These are phyloP conservation scores for Alternaria viburni DNA, from an alignment of 2,329 filamentous ascomycete genomes.

Conservation along the genomic window DNA sequence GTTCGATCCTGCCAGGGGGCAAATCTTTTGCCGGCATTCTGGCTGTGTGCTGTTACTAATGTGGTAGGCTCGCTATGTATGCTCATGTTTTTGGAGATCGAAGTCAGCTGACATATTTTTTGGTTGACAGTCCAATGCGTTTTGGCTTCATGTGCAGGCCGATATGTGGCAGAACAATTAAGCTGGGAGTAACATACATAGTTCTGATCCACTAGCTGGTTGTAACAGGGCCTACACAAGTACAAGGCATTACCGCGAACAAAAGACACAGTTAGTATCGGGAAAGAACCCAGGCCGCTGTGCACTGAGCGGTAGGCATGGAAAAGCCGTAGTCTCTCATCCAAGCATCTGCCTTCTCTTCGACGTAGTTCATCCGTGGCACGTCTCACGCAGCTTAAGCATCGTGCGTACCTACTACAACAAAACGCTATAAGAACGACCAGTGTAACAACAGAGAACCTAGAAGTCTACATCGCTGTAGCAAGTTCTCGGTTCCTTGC, in stretches of 20 bases:
- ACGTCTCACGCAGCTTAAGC: not conserved
- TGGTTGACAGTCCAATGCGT: not conserved
- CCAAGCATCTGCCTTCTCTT: not conserved
- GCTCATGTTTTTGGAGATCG: not conserved
- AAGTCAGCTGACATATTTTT: not conserved
- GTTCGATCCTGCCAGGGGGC: slow-evolving; percentile 38
- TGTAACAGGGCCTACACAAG: not conserved
- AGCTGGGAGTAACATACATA: not conserved
- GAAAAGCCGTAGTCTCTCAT: not conserved
- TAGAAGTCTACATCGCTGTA: not conserved
- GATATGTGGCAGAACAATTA: not conserved
- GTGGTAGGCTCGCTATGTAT: not conserved
- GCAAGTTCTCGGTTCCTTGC: not conserved
- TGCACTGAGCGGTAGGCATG: not conserved
- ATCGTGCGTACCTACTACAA: not conserved
- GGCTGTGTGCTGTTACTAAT: not conserved
- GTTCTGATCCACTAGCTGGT: not conserved
- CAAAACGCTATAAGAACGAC: not conserved
- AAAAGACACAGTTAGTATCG: not conserved
- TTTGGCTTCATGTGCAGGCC: not conserved
- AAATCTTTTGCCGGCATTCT: not conserved
- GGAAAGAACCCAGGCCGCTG: not conserved
- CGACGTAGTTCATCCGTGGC: not conserved
- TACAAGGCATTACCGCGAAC: not conserved
- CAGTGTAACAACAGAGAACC: not conserved